phyloP scores from a whole-genome alignment of 2,329 filamentous ascomycete species.

The Beauveria medogensis region DNA sequence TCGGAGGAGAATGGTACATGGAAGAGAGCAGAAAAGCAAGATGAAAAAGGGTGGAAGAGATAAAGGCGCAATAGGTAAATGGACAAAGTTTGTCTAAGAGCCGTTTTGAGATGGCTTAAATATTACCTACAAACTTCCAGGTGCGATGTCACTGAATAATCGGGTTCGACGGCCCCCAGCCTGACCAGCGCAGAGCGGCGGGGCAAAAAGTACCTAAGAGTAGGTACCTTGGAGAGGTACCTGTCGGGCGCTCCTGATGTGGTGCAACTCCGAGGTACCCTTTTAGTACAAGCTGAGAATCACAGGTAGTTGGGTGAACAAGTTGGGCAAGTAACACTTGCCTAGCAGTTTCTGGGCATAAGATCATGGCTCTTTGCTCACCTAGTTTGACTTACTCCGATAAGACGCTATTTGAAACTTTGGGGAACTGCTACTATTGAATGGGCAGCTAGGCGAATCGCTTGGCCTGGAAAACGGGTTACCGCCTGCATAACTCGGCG shows the following conservation, averaged over 20 bases:
- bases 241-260: not conserved
- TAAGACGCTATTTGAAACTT: too few species aligned
- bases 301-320: too few species aligned
- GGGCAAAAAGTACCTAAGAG: not conserved
- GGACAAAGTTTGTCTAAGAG: not conserved
- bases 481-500: not conserved
- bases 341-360: too few species aligned
- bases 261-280: not conserved
- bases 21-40: not conserved
- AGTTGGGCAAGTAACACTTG: not conserved
- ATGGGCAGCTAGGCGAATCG: not conserved
- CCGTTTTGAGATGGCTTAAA: not conserved
- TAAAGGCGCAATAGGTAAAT: not conserved
- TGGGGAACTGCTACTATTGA: too few species aligned
- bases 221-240: not conserved
- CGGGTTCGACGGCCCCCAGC: not conserved
- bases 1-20: not conserved
- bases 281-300: not conserved
- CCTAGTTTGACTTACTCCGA: too few species aligned
- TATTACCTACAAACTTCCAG: not conserved
- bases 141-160: conserved; percentile 5
- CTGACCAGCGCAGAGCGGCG: not conserved
- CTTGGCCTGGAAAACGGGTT: not conserved
- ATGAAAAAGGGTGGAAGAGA: not conserved
- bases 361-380: too few species aligned